Base-by-base conservation (phyloP, 2,329 filamentous ascomycete genomes). In the Coniochaeta sp. region DNA sequence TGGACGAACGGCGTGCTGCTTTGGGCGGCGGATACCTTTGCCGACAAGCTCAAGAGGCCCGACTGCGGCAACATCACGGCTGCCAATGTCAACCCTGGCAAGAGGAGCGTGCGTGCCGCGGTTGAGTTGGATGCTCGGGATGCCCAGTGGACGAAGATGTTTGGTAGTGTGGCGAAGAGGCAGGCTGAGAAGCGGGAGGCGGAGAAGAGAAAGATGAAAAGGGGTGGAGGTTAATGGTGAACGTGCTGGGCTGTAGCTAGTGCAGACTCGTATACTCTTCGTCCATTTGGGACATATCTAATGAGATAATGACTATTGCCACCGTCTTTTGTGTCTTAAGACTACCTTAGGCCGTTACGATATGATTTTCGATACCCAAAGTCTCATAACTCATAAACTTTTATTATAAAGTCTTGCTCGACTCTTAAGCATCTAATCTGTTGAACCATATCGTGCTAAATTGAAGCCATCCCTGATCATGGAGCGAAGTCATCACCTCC, bases 1-100 rank as follows among this genome's bases (percentile, higher is more conserved):
- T 89, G 87, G 87, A 84, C 83, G 1, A 89, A 89, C 64, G 87
- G 87, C 32, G 85, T 89, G 58, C 70, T 89, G 32, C 82, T 89
- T 58, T 89, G 86, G 85, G 77, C 80, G 1, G 85, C 80, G 9
- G 87, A 89, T 66, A 78, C 77, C 8, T 89, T 89, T 72, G 81
- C 77, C 14, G 75, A 79, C 66, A 72, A 78, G 65, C 70, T 89
- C 60, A 76, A 70, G 64, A 73, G 80, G 28, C 86, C 86, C 0
- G 74, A 86, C 54, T 86, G 83, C 63, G 80, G 79, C 8, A 74
- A 83, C 57, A 73, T 83, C 44, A 71, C 75, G 58, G 74, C 78
- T 0, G 77, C 76, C 1, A 66, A 74, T 44, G 67, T 75, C 1
- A 69, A 72, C 8, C 55, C 64, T 1, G 64, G 58, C 3, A 76